Evolutionary conservation across 179 eudicot genomes (phyloP), one percentile per base, ranked within the genome.

Genomic region (Amaranthus tricolor): DNA sequence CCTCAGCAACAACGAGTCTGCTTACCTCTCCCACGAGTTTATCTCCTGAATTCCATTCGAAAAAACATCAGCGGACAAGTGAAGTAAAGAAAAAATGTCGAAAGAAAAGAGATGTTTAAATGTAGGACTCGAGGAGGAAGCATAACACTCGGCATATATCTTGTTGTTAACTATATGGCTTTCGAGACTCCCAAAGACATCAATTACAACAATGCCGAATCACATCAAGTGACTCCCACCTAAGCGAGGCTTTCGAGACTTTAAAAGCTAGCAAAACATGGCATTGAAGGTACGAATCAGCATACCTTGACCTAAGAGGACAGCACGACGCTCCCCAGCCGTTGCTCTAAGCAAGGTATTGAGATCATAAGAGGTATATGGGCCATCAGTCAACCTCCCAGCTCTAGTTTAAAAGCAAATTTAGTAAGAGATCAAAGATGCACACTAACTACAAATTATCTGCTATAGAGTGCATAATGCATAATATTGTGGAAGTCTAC

Each of bases 281-380:
- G 47, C 12, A 10, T 48, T 5, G 8, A 60, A 21, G 56, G 20
- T 61, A 57, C 58, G 45, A 64, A 62, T 61, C 5, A 51, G 55
- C 81, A 66, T 82, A 89, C 98, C 99, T 95, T 93, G 99, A 62
- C 84, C 95, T 45, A 95, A 73, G 67, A 90, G 75, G 61, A 95
- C 99, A 66, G 98, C 99, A 65, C 94, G 97, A 48, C 99, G 91
- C 80, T 95, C 92, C 43, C 99, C 99, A 62, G 98, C 93, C 21
- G 99, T 93, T 72, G 99, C 98, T 83, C 80, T 85, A 62, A 95
- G 91, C 74, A 95, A 84, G 57, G 99, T 95, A 70, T 95, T 95
- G 67, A 95, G 87, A 88, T 95, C 99, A 82, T 95, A 95, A 10
- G 99, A 95, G 60, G 99, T 95, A 82, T 95, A 95, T 70, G 98